These are phyloP conservation scores for Schwanniomyces vanrijiae DNA, from an alignment of 805 yeast species.

Conservation along the genomic window DNA sequence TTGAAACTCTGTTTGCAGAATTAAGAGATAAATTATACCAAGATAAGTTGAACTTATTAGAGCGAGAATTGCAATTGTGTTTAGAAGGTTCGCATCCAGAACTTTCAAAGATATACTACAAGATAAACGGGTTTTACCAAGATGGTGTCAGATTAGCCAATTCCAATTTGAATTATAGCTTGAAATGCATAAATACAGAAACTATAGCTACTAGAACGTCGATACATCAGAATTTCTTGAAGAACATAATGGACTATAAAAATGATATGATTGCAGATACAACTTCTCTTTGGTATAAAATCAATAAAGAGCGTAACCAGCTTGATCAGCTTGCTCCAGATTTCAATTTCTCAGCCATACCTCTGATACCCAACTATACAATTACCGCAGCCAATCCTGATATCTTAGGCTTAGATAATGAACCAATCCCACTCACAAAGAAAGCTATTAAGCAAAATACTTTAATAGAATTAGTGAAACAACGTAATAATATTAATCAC, in stretches of 20 bases:
- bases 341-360: conserved; percentile 47
- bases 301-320: conserved; percentile 82
- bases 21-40: conserved; percentile 82
- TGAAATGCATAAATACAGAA: conserved; percentile 76
- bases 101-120: conserved; percentile 65
- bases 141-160: conserved; percentile 54
- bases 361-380: conserved; percentile 24
- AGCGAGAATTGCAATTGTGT: conserved; percentile 85
- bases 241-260: conserved; percentile 66
- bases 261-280: conserved; percentile 65
- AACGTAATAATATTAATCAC: conserved; percentile 62
- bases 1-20: conserved; percentile 84
- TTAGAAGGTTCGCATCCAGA: conserved; percentile 91
- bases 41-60: conserved; percentile 73
- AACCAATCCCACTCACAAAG: conserved; percentile 22
- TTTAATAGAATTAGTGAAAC: conserved; percentile 50
- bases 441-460: conserved; percentile 37
- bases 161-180: conserved; percentile 52
- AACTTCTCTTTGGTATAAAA: conserved; percentile 87
- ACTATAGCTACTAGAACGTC: conserved; percentile 77
- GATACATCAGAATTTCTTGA: conserved; percentile 80
- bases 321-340: conserved; percentile 67
- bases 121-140: conserved; percentile 73
- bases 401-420: conserved; percentile 1
- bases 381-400: conserved; percentile 12